Base-by-base conservation (phyloP, 192 early-diverging fungal genomes). In the Cetraspora pellucida region DNA sequence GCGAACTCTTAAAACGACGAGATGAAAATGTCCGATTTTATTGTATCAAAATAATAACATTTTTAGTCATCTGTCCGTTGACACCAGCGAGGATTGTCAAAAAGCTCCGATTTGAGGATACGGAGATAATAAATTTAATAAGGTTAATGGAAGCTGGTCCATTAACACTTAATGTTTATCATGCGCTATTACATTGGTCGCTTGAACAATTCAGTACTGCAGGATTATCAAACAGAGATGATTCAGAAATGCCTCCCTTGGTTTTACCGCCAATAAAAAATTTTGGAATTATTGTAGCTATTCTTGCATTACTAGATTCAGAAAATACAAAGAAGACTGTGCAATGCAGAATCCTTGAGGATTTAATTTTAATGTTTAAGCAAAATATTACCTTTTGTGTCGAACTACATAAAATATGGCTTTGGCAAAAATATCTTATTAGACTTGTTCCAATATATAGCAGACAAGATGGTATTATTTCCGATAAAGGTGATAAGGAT, bases 21-120 rank as follows among this genome's bases (percentile, higher is more conserved):
- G 74, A 76, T 25, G 74, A 76, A 45, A 76, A 64, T 76, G 52
- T 76, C 25, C 61, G 63, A 30, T 23, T 76, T n/a, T 25, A 50
- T 54, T 76, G 63, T 46, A 64, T 76, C 4, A 76, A 76, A 23
- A 50, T 76, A 11, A 54, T 76, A 10, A 76, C 64, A 37, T 64
- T 52, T 43, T 66, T 76, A 27, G 66, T 76, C 13, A 55, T 46
- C 3, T 37, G 30, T 54, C 47, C 60, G 3, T 43, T 21, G 7
- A 76, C 74, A 23, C 74, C 74, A 43, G 1, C 27, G 14, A 44
- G 11, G 30, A 64, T 76, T 76, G n/a, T 66, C 7, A 76, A 76
- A 27, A 76, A 76, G 16, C 45, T 76, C 14, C n/a, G 74, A 31
- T 76, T 76, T 21, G 47, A 47, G 17, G 74, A 76, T 50, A 66